Base-by-base conservation (phyloP, 2,329 filamentous ascomycete species). In the Cladobotryum mycophilum region DNA sequence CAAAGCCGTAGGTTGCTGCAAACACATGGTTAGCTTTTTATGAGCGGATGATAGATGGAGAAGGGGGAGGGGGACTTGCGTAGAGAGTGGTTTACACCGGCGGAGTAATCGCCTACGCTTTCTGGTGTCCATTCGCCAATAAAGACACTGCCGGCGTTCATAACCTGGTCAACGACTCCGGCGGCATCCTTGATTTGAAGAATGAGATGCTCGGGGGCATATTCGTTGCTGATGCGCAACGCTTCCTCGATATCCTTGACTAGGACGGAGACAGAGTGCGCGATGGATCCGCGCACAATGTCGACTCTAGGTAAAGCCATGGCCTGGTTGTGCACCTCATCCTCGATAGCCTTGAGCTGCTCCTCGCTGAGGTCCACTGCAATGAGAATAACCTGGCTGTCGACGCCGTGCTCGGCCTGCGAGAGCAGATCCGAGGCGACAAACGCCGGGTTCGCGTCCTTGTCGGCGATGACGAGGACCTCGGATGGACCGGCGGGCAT, bases 401-500 rank as follows among this genome's bases (percentile, higher is more conserved):
- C 93, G 36, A 95, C 85, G 47, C 93, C 93, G 71, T 99, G 93
- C 72, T 99, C 93, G 1, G 93, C 93, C 72, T 99, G 93, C 40
- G 88, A 95, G 45, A 99, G 78, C 17, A 99, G 79, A 66, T 99
- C 93, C 2, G 89, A 95, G 5, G 93, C 93, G 45, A 99, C 92
- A 64, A 97, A 99, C 1, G 89, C 89, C 4, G 93, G 92, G 66
- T 95, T 92, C 45, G 93, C 84, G 46, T 85, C 79, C 67, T 84
- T 82, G 71, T 99, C 93, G 30, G 93, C 93, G 47, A 99, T 79
- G 51, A 99, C 93, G n/a, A 99, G 80, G 3, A 99, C 90, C 68
- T 99, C 93, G 35, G 90, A 96, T 0, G 93, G 93, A 0, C 93
- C 93, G 35, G 93, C 93, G 11, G 93, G 93, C 93, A 99, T 99